Evolutionary conservation across 2,329 filamentous ascomycete genomes (phyloP), one percentile per base, ranked within the genome.

Genomic region (Eutypella sp.): DNA sequence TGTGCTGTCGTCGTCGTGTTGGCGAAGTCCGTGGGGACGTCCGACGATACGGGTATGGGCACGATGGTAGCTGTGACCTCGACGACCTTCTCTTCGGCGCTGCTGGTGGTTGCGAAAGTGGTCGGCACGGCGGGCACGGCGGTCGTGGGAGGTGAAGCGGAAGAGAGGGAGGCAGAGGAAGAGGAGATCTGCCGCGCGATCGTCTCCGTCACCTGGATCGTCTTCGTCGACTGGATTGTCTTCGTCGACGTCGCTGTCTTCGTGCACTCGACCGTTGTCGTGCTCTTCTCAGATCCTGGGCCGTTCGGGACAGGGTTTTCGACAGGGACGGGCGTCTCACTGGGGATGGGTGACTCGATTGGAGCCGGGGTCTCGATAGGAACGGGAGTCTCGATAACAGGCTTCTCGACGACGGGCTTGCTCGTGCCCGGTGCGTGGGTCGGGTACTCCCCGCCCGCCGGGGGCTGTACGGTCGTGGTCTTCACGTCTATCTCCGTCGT

Each of bases 401-500:
- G 29, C 29, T 11, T 39, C 36, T 37, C 34, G 18, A 15, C 11
- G 38, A 51, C 42, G 24, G 47, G 44, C 10, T 44, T 46, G 41
- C 38, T 52, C 47, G 23, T 53, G 42, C 40, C 45, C 43, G 22
- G 48, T 4, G 51, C 42, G 20, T 41, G 46, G 8, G 33, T 36
- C 2, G 47, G 45, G 25, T 7, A 8, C 13, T 29, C 25, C 7
- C 29, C 13, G 29, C 29, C 46, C 16, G 23, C 47, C 16, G 62
- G 51, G n/a, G 64, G 63, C 52, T 53, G 63, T 37, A 64, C 53
- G 13, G 64, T 66, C 4, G 61, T 66, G 23, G 59, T n/a, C n/a
- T n/a, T 61, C 40, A 62, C 42, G 37, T 53, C 47, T 37, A 64
- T 56, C 18, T 61, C 51, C 22, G 58, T 65, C 4, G 59, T 58